These are phyloP conservation scores for Ophiosphaerella narmari DNA, from an alignment of 2,329 filamentous ascomycete genomes.

Conservation along the genomic window DNA sequence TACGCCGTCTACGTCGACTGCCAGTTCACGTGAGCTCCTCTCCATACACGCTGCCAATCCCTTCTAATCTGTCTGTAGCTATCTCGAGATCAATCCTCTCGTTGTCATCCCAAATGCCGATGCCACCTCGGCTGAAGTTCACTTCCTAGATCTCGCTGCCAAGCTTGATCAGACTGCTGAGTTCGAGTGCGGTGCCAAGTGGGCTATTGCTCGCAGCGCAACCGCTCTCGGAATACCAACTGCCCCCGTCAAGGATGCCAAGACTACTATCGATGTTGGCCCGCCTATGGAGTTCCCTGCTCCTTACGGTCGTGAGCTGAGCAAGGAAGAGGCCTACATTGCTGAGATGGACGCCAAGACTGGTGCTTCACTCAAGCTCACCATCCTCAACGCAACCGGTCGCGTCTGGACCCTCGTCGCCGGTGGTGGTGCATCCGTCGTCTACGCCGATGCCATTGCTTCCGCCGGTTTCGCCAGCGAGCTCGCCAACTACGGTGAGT, in stretches of 20 bases:
- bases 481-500: constrained; percentile 99
- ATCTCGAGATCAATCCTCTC: constrained; percentile 99
- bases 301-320: constrained; percentile 96
- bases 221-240: constrained; percentile 82
- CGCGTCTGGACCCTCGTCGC: constrained; percentile 98
- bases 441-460: constrained; percentile 98
- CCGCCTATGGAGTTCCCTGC: constrained; percentile 99
- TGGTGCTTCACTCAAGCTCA: constrained; percentile 97
- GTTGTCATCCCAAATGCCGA: constrained; percentile 96
- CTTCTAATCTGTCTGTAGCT: constrained; percentile 51
- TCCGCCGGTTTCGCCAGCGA: constrained; percentile 93
- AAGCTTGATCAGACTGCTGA: constrained; percentile 99
- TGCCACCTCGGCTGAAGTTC: constrained; percentile 87
- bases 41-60: neutral
- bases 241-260: constrained; percentile 64
- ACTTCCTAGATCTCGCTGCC: constrained; percentile 98
- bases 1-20: constrained; percentile 99
- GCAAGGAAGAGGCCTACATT: constrained; percentile 99
- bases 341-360: constrained; percentile 99
- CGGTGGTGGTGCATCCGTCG: constrained; percentile 98
- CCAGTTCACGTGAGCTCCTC: constrained; percentile 77
- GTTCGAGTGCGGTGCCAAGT: constrained; percentile 99
- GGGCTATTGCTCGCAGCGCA: constrained; percentile 92
- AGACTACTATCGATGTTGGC: constrained; percentile 92
- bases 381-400: constrained; percentile 87